phyloP scores from a whole-genome alignment of 805 yeast genomes.

The Wickerhamiella australiensis region DNA sequence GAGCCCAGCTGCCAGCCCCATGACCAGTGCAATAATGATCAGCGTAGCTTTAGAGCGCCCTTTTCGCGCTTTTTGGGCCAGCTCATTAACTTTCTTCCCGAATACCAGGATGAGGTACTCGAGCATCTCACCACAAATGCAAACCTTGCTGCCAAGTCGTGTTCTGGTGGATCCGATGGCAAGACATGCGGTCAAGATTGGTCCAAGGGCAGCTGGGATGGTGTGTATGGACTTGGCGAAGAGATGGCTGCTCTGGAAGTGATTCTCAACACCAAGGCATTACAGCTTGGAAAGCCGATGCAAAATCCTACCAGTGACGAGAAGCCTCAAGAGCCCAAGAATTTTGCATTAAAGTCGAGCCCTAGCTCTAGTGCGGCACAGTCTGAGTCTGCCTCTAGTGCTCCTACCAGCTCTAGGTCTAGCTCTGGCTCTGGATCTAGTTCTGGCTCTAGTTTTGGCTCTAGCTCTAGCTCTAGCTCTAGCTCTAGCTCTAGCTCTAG shows the following conservation, averaged over 20 bases:
- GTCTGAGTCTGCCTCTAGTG: no score
- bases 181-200: slow-evolving; percentile 69
- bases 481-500: neutral
- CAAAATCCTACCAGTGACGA: neutral
- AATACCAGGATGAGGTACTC: slow-evolving; percentile 35
- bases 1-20: slow-evolving; percentile 56
- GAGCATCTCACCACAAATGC: slow-evolving; percentile 40
- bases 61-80: slow-evolving; percentile 50
- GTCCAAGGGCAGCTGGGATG: slow-evolving; percentile 50
- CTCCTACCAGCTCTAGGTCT: no score
- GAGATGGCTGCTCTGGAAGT: slow-evolving; percentile 64
- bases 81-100: slow-evolving; percentile 48
- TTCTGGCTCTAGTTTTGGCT: neutral
- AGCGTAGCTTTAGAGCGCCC: slow-evolving; percentile 58
- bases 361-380: neutral
- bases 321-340: neutral
- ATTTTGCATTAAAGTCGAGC: neutral
- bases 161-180: slow-evolving; percentile 65
- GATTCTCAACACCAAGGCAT: slow-evolving; percentile 34
- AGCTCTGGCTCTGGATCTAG: no score
- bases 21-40: slow-evolving; percentile 48
- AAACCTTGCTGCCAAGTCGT: slow-evolving; percentile 55
- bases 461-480: neutral
- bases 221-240: slow-evolving; percentile 61
- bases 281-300: neutral